A percentile compares a stretch with the other conserved stretches of the same genome.
Evolutionary conservation across 805 yeast genomes (phyloP).

Genomic region (Suhomyces sp.): DNA sequence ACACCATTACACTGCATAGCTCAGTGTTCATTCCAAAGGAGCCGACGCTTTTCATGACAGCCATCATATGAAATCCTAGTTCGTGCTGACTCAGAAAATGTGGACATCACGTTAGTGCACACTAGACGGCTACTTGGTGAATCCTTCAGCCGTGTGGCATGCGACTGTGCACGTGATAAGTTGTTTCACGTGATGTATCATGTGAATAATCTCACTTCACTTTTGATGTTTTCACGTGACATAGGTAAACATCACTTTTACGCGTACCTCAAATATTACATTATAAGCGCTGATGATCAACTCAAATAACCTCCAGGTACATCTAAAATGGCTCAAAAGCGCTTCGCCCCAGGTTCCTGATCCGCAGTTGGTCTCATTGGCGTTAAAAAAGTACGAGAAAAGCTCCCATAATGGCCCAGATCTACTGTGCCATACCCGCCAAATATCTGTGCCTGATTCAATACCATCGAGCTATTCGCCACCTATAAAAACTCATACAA

Average conservation of each 20-base stretch:
- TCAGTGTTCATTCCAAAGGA: neutral
- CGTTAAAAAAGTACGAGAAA: conserved; percentile 7
- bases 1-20: too few relatives aligned
- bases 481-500: neutral
- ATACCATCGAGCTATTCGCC: neutral
- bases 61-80: too few relatives aligned
- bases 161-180: neutral
- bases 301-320: conserved; percentile 12
- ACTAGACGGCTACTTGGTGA: too few relatives aligned
- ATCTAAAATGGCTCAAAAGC: conserved; percentile 12
- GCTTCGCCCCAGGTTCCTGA: conserved; percentile 11
- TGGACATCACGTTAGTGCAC: too few relatives aligned
- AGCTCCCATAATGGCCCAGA: neutral
- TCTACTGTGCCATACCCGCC: neutral
- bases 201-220: too few relatives aligned
- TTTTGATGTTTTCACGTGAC: neutral
- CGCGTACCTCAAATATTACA: neutral
- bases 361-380: conserved; percentile 5
- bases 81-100: too few relatives aligned
- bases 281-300: conserved; percentile 8
- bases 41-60: neutral
- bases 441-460: neutral
- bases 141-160: neutral
- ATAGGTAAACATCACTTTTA: neutral
- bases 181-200: too few relatives aligned